Evolutionary conservation across 2,329 filamentous ascomycete species (phyloP), one percentile per base, ranked within the genome.

Genomic region (Aspergillus brunneoviolaceus): DNA sequence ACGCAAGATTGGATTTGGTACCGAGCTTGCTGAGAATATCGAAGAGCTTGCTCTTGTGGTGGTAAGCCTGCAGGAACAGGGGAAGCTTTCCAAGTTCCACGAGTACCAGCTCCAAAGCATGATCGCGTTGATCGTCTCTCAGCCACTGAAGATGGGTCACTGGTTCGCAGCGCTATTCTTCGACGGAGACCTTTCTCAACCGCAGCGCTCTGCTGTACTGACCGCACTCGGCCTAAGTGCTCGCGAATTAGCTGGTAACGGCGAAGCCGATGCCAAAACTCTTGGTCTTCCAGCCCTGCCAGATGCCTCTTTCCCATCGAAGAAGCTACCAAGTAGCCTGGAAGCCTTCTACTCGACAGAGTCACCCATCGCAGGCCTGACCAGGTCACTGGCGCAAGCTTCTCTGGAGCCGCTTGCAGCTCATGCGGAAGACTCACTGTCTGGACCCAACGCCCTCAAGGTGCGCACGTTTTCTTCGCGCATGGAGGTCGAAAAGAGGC

Each of bases 161-260:
- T 96, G 91, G 89, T 91, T 96, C 60, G 87, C 89, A 3, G 87
- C 88, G 59, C 89, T 90, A 0, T 96, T 95, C 72, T 98, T 97
- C 72, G 89, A 92, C 48, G 93, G 93, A 16, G 95, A 99, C 72
- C 93, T 95, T 74, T 96, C 93, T 0, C 80, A 98, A 42, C 85
- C 88, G 0, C 94, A 98, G 73, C 85, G 95, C 45, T 90, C 89
- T 7, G 86, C 90, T 0, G 83, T 98, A 42, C 87, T 99, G 55
- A 89, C 91, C 21, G 88, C 91, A 0, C 79, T 99, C 4, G 94
- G 93, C 0, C 79, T 99, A 0, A 86, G 89, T 31, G 91, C 91
- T 2, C 85, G 94, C 60, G 93, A 98, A 75, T 77, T 99, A 10
- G 91, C 92, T 1, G 93, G 95, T 0, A 86, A 90, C 65, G 87